Percentiles rank a stretch among this genome's conserved stretches.
Conservation (phyloP, 345 rosid species). For the Euphorbia lathyris region DNA sequence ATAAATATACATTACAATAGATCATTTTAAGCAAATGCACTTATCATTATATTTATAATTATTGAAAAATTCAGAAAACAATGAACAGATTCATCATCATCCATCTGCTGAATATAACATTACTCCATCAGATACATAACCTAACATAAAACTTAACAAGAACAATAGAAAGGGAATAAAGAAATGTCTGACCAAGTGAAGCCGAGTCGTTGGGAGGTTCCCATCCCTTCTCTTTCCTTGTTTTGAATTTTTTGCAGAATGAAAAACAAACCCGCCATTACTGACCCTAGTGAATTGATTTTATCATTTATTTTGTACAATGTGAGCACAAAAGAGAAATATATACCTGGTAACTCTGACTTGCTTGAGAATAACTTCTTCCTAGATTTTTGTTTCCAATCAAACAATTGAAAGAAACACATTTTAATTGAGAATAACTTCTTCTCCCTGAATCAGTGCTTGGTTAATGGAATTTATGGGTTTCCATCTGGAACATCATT, state of each 20-base stretch:
- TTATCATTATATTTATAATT: no score
- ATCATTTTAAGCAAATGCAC: no score
- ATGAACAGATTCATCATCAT: conserved; percentile 66
- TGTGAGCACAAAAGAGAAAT: no score
- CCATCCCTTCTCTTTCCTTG: conserved; percentile 66
- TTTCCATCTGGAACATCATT: conserved; percentile 26
- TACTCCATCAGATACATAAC: conserved; percentile 10
- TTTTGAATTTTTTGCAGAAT: conserved; percentile 59
- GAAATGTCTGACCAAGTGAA: conserved; percentile 36
- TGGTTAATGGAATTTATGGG: no score
- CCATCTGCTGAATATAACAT: conserved; percentile 40
- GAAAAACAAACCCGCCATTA: no score
- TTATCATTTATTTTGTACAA: no score
- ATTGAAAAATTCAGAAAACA: no score
- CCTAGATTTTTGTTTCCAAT: conserved; percentile 42
- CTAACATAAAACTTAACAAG: neutral
- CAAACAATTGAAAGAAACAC: conserved; percentile 6
- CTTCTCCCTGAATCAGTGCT: no score
- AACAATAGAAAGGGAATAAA: neutral
- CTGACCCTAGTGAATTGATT: no score
- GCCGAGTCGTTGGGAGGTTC: conserved; percentile 54
- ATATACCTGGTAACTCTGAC: no score
- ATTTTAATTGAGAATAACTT: no score
- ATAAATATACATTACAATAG: no score
- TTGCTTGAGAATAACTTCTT: conserved; percentile 91